phyloP scores from a whole-genome alignment of 2,329 filamentous ascomycete species.

The Pyrenochaeta sp. region DNA sequence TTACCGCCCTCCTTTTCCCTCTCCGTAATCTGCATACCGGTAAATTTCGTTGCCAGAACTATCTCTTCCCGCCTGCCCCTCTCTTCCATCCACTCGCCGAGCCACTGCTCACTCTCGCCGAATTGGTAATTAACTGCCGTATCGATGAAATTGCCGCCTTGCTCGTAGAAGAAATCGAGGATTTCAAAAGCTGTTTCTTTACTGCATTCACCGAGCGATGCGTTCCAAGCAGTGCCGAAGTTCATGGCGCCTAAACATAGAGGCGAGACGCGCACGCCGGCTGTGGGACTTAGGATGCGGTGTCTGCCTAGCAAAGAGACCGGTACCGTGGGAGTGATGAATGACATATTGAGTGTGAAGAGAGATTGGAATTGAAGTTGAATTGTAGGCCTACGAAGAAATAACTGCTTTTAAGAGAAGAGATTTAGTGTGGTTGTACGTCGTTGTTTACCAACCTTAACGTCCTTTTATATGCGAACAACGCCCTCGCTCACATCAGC shows the following conservation, averaged over 20 bases:
- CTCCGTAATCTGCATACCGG: constrained; percentile 41
- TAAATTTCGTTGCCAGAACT: constrained; percentile 53
- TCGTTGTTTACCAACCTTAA: neutral
- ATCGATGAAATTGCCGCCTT: constrained; percentile 79
- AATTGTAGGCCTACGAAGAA: too few relatives aligned
- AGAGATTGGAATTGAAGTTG: neutral
- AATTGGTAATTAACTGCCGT: constrained; percentile 58
- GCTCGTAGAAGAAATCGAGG: constrained; percentile 71
- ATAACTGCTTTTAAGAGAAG: neutral
- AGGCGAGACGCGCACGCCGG: constrained; percentile 63
- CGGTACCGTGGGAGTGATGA: constrained; percentile 4
- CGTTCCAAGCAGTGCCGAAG: constrained; percentile 67
- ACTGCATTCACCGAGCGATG: constrained; percentile 70
- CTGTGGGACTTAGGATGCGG: constrained; percentile 71
- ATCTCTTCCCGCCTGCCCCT: constrained; percentile 51
- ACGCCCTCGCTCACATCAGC: neutral
- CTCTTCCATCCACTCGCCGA: constrained; percentile 55
- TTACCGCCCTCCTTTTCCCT: constrained; percentile 9
- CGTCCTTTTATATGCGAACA: neutral
- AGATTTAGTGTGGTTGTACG: neutral
- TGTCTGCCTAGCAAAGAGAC: constrained; percentile 69
- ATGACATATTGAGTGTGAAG: constrained; percentile 6
- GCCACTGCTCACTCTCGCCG: constrained; percentile 53
- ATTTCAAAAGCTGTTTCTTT: constrained; percentile 70
- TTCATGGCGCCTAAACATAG: constrained; percentile 69